Evolutionary conservation across 345 rosid genomes (phyloP).

Genomic region (Hibiscus tridactylites): DNA sequence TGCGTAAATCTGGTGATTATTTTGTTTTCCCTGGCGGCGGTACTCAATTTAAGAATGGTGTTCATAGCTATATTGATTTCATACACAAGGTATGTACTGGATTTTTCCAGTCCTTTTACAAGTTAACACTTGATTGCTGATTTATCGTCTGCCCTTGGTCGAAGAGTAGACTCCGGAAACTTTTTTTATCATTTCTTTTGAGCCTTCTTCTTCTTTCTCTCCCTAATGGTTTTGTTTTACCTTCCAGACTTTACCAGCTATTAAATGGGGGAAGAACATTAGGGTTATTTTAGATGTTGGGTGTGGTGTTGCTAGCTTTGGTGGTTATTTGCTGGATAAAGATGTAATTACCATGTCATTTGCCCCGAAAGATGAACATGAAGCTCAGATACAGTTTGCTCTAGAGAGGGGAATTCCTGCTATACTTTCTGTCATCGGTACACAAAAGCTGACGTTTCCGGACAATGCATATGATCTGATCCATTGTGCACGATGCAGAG

Average conservation of each 20-base stretch:
- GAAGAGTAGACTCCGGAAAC: too few relatives aligned
- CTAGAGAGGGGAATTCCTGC: constrained; percentile 95
- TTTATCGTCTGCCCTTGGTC: not conserved
- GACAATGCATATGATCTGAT: constrained; percentile 66
- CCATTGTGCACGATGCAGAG: constrained; percentile 95
- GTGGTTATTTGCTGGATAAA: constrained; percentile 71
- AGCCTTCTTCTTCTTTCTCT: too few relatives aligned
- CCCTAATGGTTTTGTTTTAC: not conserved
- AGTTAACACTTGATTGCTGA: not conserved
- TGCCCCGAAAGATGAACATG: constrained; percentile 98
- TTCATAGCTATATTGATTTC: constrained; percentile 51
- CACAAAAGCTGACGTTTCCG: constrained; percentile 67
- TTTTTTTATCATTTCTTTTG: not conserved
- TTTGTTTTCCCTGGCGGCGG: constrained; percentile 92
- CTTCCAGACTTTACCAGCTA: constrained; percentile 52
- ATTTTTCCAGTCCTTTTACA: not conserved
- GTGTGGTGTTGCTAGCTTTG: constrained; percentile 91
- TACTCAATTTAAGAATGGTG: constrained; percentile 85
- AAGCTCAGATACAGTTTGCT: constrained; percentile 97
- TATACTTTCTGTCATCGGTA: constrained; percentile 78
- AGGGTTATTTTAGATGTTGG: constrained; percentile 83
- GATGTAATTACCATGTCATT: constrained; percentile 84
- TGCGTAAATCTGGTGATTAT: constrained; percentile 50
- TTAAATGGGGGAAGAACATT: constrained; percentile 61
- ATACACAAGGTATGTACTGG: constrained; percentile 43